phyloP scores from a whole-genome alignment of 2,329 filamentous ascomycete species.

The Colletotrichum viniferum region DNA sequence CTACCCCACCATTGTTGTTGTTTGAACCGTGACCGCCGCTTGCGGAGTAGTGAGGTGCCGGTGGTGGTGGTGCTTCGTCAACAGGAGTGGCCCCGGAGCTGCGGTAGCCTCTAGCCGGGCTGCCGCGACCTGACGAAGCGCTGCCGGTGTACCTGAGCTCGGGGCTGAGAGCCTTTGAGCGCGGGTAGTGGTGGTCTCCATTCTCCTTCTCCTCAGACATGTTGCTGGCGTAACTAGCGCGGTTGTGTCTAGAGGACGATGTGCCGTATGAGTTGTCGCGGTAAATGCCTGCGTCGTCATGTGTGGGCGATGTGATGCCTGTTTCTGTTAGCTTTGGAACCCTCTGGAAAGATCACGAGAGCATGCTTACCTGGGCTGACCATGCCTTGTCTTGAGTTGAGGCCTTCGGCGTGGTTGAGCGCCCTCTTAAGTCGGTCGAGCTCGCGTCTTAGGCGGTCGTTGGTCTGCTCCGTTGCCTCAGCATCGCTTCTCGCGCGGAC shows the following conservation, averaged over 20 bases:
- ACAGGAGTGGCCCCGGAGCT: constrained; percentile 29
- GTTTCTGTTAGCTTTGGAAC: constrained; percentile 7
- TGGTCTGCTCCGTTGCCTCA: constrained; percentile 85
- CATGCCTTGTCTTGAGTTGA: constrained; percentile 35
- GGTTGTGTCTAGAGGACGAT: constrained; percentile 45
- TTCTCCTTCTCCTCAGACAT: constrained; percentile 83
- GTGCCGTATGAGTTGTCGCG: constrained; percentile 48
- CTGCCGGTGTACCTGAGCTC: constrained; percentile 58
- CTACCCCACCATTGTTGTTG: constrained; percentile 60
- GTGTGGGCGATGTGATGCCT: constrained; percentile 54
- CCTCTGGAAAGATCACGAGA: fast-evolving
- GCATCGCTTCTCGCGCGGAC: constrained; percentile 90
- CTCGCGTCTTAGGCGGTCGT: constrained; percentile 84
- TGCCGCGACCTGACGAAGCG: constrained; percentile 61
- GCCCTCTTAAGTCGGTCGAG: constrained; percentile 94
- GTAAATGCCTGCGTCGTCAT: constrained; percentile 66
- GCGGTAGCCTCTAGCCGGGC: constrained; percentile 61
- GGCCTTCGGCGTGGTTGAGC: constrained; percentile 64
- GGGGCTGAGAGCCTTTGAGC: constrained; percentile 57
- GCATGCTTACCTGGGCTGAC: constrained; percentile 29
- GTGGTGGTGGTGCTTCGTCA: constrained; percentile 11
- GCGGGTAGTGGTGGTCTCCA: constrained; percentile 52
- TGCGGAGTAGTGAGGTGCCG: neutral
- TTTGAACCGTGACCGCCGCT: constrained; percentile 34
- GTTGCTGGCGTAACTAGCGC: constrained; percentile 67